A percentile compares a stretch with the other conserved stretches of the same genome.
These are phyloP conservation scores for Rubroboletus satanas DNA, from an alignment of 768 basidiomycete genomes.

Conservation along the genomic window DNA sequence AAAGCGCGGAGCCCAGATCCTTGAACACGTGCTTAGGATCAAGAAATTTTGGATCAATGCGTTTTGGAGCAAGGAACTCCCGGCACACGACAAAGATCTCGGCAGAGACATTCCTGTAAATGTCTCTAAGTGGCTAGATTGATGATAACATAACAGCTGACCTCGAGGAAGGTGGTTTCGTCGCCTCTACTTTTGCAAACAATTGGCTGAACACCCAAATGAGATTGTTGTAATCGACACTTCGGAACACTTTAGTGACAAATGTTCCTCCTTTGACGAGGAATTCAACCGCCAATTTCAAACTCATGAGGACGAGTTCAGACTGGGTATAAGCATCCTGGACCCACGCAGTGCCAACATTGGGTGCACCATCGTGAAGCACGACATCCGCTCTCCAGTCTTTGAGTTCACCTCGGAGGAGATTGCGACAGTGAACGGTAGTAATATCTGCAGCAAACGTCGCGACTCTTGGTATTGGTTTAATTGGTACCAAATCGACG, in stretches of 20 bases:
- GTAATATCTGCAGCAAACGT: slow-evolving; percentile 96
- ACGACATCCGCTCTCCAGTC: slow-evolving; percentile 99
- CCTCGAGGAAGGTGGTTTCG: slow-evolving; percentile 97
- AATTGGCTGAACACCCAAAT: slow-evolving; percentile 99
- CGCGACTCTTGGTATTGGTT: slow-evolving; percentile 87
- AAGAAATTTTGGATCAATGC: slow-evolving; percentile 96
- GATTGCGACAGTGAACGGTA: slow-evolving; percentile 81
- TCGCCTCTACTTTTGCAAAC: slow-evolving; percentile 95
- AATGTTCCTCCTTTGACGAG: slow-evolving; percentile 91
- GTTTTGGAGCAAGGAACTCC: slow-evolving; percentile 89
- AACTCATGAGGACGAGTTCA: slow-evolving; percentile 91
- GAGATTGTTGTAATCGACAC: slow-evolving; percentile 96
- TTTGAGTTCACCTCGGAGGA: slow-evolving; percentile 83
- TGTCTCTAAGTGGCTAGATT: neutral
- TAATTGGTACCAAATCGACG: slow-evolving; percentile 94
- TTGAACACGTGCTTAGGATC: slow-evolving; percentile 98
- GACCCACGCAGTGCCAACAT: slow-evolving; percentile 98
- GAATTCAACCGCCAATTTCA: slow-evolving; percentile 95
- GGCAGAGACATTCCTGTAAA: slow-evolving; percentile 88
- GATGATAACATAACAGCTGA: slow-evolving; percentile 31
- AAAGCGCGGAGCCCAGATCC: slow-evolving; percentile 57
- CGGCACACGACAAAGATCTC: slow-evolving; percentile 99
- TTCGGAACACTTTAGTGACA: slow-evolving; percentile 97
- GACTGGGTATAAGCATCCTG: slow-evolving; percentile 98
- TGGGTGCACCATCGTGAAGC: slow-evolving; percentile 97